Base-by-base conservation (phyloP, 306 rosid species). In the Echinosophora koreensis region DNA sequence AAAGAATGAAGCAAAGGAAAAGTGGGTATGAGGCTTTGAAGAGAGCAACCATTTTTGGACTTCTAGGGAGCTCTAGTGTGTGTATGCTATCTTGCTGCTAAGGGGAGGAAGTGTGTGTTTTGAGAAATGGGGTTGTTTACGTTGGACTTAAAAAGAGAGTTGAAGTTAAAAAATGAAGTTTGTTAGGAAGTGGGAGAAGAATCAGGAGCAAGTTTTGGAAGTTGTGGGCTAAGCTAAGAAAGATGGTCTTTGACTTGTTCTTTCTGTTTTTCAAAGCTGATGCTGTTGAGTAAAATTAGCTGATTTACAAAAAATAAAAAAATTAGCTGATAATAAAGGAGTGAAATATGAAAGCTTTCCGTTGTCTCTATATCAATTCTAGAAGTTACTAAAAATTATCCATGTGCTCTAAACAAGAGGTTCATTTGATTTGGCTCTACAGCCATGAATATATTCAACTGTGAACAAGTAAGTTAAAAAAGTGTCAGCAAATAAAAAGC, bases 191-290 rank as follows among this genome's bases (percentile, higher is more conserved):
- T 54, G 52, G 75, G 83, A 69, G 90, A 79, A 83, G 46, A 77
- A 77, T 83, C 14, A 66, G 90, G 89, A 76, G 88, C 84, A 49
- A 82, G 71, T 80, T 76, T 78, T 68, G 86, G 86, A 86, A 81
- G 79, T 69, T 34, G 84, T 78, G 87, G 79, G 76, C 13, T 74
- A 10, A 72, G 62, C 58, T 37, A 66, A 27, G 46, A 54, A 42
- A 50, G 69, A 63, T 63, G 78, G 41, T 77, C 78, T 76, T 63
- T 88, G 89, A 90, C 85, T 72, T 38, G 77, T 83, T 77, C 69
- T 55, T 35, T 64, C 34, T 73, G 59, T 62, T 82, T 70, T 70
- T 54, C 83, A 74, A 32, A 61, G 42, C 55, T 35, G 7, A 72
- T 56, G 18, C 55, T 71, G 81, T 81, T 76, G 80, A 77, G 77